Base-by-base conservation (phyloP, 2,329 filamentous ascomycete genomes). In the Coniochaeta pulveracea region DNA sequence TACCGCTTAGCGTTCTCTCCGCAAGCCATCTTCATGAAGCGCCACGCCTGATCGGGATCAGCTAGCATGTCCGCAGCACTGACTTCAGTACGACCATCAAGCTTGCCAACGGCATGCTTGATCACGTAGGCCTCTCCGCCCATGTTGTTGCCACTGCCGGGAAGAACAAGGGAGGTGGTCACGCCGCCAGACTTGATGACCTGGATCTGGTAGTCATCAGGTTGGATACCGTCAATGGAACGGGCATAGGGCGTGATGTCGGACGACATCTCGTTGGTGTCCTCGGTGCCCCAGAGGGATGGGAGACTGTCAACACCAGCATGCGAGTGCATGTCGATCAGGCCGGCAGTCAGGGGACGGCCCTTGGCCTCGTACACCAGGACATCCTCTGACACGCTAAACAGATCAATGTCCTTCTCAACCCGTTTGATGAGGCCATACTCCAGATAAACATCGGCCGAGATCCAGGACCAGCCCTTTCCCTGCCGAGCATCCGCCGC, bases 21-120 rank as follows among this genome's bases (percentile, higher is more conserved):
- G 41, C 77, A 83, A 0, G 79, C 79, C 77, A 83, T 83, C 57
- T 84, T 83, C 64, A 84, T 79, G 51, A 80, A 83, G 14, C 79
- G 64, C 70, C 76, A 79, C 38, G 60, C 70, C 15, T 63, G 61
- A 26, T 78, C 75, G 1, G 76, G 76, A 33, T 80, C 74, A 2
- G 78, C 77, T 8, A 82, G 60, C 58, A 82, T 64, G 42, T 80
- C 71, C 16, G 62, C 55, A 3, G 70, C 72, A 34, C 75, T 79
- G 26, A 77, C 66, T 49, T 82, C 77, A 11, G 63, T 56, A 15
- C 77, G 66, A 4, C 76, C 73, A 41, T 79, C 68, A 0, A 58
- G 44, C 35, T 61, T 63, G 14, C 76, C 76, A 9, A 80, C 69
- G 8, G 76, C 71, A 39, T 77, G 74, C 56, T 83, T 84, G 50